Evolutionary conservation across 495 filamentous ascomycete species (phyloP), one percentile per base, ranked within the genome.

Genomic region (Antarctomyces pellizariae): DNA sequence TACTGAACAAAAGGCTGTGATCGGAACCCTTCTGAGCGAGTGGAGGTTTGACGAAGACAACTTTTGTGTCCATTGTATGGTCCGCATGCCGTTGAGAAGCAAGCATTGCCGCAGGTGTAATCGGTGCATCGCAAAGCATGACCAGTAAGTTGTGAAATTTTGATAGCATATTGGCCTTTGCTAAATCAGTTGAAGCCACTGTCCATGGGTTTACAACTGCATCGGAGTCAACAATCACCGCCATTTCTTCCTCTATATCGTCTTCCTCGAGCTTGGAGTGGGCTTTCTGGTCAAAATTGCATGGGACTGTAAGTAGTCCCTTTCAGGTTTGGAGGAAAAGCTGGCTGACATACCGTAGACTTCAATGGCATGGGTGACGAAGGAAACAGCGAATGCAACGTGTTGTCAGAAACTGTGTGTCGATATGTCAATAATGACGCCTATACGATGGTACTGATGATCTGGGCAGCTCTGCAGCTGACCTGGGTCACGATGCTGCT

Each of bases 121-220:
- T 32, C 77, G 86, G 25, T 97, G 86, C 47, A 71, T 97, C 36
- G 79, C 86, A 16, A 92, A 86, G 50, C 76, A 93, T 48, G 86
- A 97, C 43, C 86, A 97, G 84, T 92, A 52, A 56, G 82, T 45
- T 17, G 25, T 20, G 3, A 13, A 15, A 7, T 13, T 27, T 23
- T 17, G 9, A 3, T 16, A 5, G n/a, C 28, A 11, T 13, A 5
- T 7, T 3, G 3, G 14, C 25, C 9, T 16, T 32, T 34, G 56
- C 71, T 45, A 75, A 46, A 5, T 21, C 22, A 8, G n/a, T 16
- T 13, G 18, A 31, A 95, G 84, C 40, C 86, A 97, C 45, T 97
- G 86, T 40, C 86, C 86, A 0, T 97, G 86, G 86, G 79, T 93
- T 19, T 71, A 86, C 47, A 93, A 92, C 50, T 97, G 86, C 43